phyloP scores from a whole-genome alignment of 306 rosid genomes.

The Cucurbita maxima region DNA sequence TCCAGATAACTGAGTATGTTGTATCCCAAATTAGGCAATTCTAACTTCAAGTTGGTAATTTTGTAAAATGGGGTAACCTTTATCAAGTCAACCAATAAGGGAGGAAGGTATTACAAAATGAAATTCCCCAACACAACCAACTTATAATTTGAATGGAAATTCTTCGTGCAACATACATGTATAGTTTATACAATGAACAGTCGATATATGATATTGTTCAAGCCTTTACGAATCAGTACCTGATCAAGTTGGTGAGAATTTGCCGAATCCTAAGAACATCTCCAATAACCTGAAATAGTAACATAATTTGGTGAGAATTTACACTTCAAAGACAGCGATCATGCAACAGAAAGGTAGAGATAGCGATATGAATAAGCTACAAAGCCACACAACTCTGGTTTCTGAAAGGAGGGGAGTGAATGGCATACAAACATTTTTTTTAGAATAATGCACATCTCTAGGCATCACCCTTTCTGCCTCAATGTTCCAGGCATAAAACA shows the following conservation, averaged over 20 bases:
- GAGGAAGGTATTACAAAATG: neutral
- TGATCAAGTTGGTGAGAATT: constrained; percentile 75
- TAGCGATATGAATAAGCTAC: neutral
- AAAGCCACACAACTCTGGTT: neutral
- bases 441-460: neutral
- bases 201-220: neutral
- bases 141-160: neutral
- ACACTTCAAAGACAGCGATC: neutral
- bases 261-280: constrained; percentile 91
- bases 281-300: constrained; percentile 50
- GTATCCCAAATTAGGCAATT: too few relatives aligned
- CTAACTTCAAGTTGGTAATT: neutral
- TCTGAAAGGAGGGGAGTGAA: neutral
- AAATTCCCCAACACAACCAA: neutral
- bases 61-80: neutral
- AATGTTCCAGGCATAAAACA: neutral
- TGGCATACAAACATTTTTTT: neutral
- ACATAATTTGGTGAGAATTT: neutral
- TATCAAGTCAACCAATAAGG: neutral
- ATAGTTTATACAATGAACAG: neutral
- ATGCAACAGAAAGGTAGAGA: neutral
- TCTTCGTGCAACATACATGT: neutral
- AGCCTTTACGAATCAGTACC: constrained; percentile 26
- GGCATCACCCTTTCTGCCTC: neutral
- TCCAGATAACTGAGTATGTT: too few relatives aligned